A percentile compares a stretch with the other conserved stretches of the same genome.
Conservation (phyloP, 306 rosid genomes). For the Rosa multiflora region DNA sequence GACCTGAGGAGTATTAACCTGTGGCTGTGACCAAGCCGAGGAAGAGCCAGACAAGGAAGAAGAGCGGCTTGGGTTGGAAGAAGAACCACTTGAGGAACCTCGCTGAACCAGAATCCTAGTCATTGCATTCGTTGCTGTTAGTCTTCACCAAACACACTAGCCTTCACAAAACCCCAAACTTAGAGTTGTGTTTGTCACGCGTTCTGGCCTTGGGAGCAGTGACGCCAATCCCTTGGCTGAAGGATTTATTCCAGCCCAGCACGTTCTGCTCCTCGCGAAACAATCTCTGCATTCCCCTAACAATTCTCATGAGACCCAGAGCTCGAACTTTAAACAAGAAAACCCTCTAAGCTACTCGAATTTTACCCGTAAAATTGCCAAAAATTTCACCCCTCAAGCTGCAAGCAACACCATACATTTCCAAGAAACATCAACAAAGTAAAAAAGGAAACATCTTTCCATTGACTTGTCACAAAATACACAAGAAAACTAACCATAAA, state of each 20-base stretch:
- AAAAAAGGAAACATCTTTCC: neutral
- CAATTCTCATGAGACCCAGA: slow-evolving; percentile 99
- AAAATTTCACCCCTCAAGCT: slow-evolving; percentile 43
- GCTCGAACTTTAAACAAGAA: slow-evolving; percentile 76
- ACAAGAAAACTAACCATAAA: neutral
- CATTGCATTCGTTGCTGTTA: slow-evolving; percentile 39
- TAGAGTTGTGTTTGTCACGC: slow-evolving; percentile 67
- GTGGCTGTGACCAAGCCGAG: slow-evolving; percentile 51
- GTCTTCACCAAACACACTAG: slow-evolving; percentile 24
- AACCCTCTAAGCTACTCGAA: slow-evolving; percentile 68
- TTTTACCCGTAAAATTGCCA: slow-evolving; percentile 51
- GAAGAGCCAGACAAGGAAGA: slow-evolving; percentile 47
- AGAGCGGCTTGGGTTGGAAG: slow-evolving; percentile 60
- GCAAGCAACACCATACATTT: slow-evolving; percentile 46
- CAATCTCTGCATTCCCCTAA: slow-evolving; percentile 99
- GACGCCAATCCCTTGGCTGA: slow-evolving; percentile 84
- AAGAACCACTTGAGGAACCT: slow-evolving; percentile 62
- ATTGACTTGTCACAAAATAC: neutral
- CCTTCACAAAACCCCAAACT: slow-evolving; percentile 24
- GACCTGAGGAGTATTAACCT: slow-evolving; percentile 32
- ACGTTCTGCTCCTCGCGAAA: slow-evolving; percentile 70
- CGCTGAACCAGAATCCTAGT: slow-evolving; percentile 79
- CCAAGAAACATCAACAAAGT: slow-evolving; percentile 32
- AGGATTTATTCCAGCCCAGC: slow-evolving; percentile 57
- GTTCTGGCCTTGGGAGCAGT: slow-evolving; percentile 88